These are phyloP conservation scores for Colletotrichum incanum DNA, from an alignment of 2,329 filamentous ascomycete genomes.

Conservation along the genomic window DNA sequence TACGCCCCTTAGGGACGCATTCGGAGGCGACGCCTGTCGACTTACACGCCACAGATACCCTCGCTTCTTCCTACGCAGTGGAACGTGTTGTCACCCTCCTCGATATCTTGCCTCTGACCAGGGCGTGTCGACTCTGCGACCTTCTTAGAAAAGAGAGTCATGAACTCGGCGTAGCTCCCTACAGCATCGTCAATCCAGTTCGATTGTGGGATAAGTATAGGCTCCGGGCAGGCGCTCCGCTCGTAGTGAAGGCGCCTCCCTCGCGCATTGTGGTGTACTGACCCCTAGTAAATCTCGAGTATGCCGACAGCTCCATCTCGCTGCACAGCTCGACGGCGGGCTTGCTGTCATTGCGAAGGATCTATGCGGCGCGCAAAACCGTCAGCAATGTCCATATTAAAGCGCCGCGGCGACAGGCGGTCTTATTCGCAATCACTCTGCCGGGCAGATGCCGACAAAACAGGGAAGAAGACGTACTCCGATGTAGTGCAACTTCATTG, in stretches of 20 bases:
- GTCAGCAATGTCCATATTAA: conserved; percentile 26
- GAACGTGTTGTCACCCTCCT: conserved; percentile 86
- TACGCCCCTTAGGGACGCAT: background rate
- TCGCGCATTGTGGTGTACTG: conserved; percentile 48
- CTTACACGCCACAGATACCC: conserved; percentile 77
- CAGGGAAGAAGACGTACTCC: conserved; percentile 72
- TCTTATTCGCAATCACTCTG: background rate
- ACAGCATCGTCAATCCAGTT: conserved; percentile 26
- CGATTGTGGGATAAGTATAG: background rate
- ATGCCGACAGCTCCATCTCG: conserved; percentile 84
- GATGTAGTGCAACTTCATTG: conserved; percentile 91
- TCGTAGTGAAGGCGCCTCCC: background rate
- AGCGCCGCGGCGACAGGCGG: background rate
- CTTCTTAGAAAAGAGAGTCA: conserved; percentile 88
- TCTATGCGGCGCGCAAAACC: conserved; percentile 61
- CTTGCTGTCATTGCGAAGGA: conserved; percentile 85
- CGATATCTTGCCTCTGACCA: conserved; percentile 88
- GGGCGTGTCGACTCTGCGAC: conserved; percentile 87
- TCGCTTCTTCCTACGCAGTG: conserved; percentile 84
- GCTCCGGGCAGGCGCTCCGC: background rate
- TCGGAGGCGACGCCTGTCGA: background rate
- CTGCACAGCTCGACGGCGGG: conserved; percentile 83
- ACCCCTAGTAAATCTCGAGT: conserved; percentile 87
- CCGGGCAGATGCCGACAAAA: conserved; percentile 25
- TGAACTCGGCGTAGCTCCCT: conserved; percentile 65